Conservation (phyloP, 306 rosid species). For the Boehmeria nivea region DNA sequence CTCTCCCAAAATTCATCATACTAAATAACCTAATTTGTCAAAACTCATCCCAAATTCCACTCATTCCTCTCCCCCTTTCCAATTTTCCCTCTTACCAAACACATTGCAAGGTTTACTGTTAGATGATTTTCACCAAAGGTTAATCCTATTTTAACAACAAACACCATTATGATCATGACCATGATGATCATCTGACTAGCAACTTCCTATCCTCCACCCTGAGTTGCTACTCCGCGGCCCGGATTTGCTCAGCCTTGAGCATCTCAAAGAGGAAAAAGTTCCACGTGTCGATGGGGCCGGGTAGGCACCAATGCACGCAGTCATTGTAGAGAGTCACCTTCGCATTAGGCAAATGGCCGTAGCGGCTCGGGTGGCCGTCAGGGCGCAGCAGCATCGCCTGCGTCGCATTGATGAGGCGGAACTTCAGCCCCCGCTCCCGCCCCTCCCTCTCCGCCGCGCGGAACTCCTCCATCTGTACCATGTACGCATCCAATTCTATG, state of each 20-base stretch:
- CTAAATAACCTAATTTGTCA: too few relatives aligned
- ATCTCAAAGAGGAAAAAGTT: not conserved
- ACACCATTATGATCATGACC: too few relatives aligned
- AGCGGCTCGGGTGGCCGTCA: conserved; percentile 86
- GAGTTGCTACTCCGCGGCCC: not conserved
- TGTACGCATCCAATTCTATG: conserved; percentile 45
- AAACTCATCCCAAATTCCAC: too few relatives aligned
- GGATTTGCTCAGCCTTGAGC: not conserved
- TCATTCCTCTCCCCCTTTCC: too few relatives aligned
- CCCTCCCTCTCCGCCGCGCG: conserved; percentile 59
- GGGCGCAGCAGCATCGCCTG: conserved; percentile 63
- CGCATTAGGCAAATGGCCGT: conserved; percentile 75
- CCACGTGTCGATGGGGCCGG: conserved; percentile 16
- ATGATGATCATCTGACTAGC: too few relatives aligned
- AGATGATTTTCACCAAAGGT: too few relatives aligned
- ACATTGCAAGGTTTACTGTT: too few relatives aligned
- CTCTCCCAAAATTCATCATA: too few relatives aligned
- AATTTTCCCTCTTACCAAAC: too few relatives aligned
- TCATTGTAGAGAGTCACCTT: conserved; percentile 72
- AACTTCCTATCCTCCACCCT: not conserved
- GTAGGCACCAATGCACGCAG: conserved; percentile 62
- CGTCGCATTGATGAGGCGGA: conserved; percentile 59
- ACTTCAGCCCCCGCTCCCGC: conserved; percentile 46
- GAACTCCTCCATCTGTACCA: conserved; percentile 74
- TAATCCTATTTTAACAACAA: too few relatives aligned